phyloP scores from a whole-genome alignment of 257 asterid genomes.

The Solanum neorickii region DNA sequence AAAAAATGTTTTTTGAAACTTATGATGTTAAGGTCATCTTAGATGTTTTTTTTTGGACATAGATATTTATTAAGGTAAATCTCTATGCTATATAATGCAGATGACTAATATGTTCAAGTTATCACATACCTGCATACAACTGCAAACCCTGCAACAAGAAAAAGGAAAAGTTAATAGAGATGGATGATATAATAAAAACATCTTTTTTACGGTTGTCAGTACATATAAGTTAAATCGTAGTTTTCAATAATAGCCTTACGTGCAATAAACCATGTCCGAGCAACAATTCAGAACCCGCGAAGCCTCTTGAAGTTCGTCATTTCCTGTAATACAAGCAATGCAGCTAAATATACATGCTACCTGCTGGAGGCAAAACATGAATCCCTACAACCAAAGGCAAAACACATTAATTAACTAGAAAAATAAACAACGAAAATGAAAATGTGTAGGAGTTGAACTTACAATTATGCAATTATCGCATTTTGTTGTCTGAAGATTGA shows the following conservation, averaged over 20 bases:
- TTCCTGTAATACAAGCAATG: slow-evolving; percentile 17
- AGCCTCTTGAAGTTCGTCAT: slow-evolving; percentile 14
- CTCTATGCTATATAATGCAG: background rate
- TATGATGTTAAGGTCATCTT: background rate
- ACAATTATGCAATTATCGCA: slow-evolving; percentile 42
- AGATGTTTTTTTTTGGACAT: background rate
- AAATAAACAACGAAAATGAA: background rate
- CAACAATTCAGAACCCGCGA: slow-evolving; percentile 20
- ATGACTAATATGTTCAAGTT: background rate
- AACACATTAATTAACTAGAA: background rate
- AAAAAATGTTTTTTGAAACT: background rate
- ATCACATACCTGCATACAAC: slow-evolving; percentile 36
- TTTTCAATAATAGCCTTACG: slow-evolving; percentile 8
- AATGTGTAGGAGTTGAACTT: slow-evolving; percentile 1
- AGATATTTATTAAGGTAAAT: background rate
- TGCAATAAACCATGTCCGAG: slow-evolving; percentile 17
- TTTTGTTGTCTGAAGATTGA: slow-evolving; percentile 28
- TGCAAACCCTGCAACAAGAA: slow-evolving; percentile 28
- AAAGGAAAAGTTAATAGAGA: background rate
- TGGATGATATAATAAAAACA: background rate
- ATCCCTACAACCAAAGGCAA: slow-evolving; percentile 14
- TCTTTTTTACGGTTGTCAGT: background rate
- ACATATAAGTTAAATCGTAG: background rate
- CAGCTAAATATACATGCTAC: slow-evolving; percentile 33
- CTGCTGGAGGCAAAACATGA: slow-evolving; percentile 28